A percentile compares a stretch with the other conserved stretches of the same genome.
Conservation (phyloP, 441 rosid species). For the Croton laevigatus region DNA sequence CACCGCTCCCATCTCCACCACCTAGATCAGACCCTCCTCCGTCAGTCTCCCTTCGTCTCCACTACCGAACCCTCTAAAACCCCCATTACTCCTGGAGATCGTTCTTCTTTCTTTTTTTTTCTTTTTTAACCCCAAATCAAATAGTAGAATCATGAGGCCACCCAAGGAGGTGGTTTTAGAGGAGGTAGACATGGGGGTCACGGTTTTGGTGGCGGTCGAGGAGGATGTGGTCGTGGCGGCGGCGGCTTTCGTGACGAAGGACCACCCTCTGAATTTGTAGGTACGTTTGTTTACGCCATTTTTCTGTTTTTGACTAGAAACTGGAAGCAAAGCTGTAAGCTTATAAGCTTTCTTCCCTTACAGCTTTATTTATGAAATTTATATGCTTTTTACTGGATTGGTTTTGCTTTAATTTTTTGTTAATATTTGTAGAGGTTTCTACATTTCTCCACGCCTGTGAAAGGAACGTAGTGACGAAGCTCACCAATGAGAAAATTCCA, state of each 20-base stretch:
- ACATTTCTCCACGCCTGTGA: slow-evolving; percentile 83
- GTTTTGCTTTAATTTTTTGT: background rate
- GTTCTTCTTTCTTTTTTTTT: background rate
- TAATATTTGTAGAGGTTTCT: slow-evolving; percentile 55
- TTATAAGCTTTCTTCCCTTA: background rate
- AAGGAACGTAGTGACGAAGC: slow-evolving; percentile 92
- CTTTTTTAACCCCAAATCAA: background rate
- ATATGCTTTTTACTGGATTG: background rate
- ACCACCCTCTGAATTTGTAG: slow-evolving; percentile 88
- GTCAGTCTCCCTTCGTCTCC: too few species aligned
- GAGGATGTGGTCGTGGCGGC: slow-evolving; percentile 42
- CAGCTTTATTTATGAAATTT: background rate
- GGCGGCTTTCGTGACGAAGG: slow-evolving; percentile 78
- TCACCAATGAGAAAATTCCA: slow-evolving; percentile 79
- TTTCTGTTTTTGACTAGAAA: background rate
- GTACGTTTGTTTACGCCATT: slow-evolving; percentile 35
- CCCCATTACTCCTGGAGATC: background rate
- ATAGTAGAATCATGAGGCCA: slow-evolving; percentile 54
- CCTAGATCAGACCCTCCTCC: too few species aligned
- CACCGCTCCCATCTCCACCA: too few species aligned
- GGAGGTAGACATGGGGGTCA: slow-evolving; percentile 57
- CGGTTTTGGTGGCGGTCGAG: slow-evolving; percentile 37
- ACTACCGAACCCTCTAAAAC: too few species aligned
- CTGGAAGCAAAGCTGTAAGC: background rate
- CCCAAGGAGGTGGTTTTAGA: slow-evolving; percentile 71